phyloP scores from a whole-genome alignment of 2,329 filamentous ascomycete species.

The Pyrenophora tritici-repentis region DNA sequence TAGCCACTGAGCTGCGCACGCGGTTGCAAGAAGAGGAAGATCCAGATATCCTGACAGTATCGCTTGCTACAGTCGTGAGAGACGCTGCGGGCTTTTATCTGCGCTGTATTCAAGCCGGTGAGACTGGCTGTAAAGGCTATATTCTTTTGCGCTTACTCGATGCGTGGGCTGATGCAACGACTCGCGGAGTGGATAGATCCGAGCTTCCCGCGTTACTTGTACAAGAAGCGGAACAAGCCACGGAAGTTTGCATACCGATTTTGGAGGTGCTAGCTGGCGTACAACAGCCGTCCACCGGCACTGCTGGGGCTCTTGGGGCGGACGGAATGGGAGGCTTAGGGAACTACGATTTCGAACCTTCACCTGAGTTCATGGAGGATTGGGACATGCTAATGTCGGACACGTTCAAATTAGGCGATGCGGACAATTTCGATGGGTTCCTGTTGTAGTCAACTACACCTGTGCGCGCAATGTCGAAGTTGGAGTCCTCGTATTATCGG shows the following conservation, averaged over 20 bases:
- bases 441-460: neutral
- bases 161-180: conserved; percentile 30
- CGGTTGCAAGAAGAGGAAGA: conserved; percentile 35
- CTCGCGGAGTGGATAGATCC: conserved; percentile 10
- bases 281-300: conserved; percentile 1
- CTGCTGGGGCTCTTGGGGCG: neutral
- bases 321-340: neutral
- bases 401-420: conserved; percentile 17
- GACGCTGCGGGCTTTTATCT: conserved; percentile 29
- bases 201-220: conserved; percentile 22
- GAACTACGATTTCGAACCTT: conserved; percentile 12
- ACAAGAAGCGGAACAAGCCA: conserved; percentile 22
- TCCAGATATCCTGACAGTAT: conserved; percentile 22
- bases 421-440: conserved; percentile 8
- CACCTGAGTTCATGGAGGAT: conserved; percentile 20
- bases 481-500: too few relatives aligned
- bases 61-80: conserved; percentile 23
- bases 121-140: conserved; percentile 39
- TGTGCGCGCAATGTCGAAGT: neutral
- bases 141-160: conserved; percentile 26
- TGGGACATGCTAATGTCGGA: conserved; percentile 27
- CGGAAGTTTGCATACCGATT: conserved; percentile 22
- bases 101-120: conserved; percentile 32
- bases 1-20: conserved; percentile 28
- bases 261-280: conserved; percentile 24